Percentiles rank a stretch among this genome's conserved stretches.
These are phyloP conservation scores for Phytophthora fragariaefolia DNA, from an alignment of 352 stramenopile genomes.

Conservation along the genomic window DNA sequence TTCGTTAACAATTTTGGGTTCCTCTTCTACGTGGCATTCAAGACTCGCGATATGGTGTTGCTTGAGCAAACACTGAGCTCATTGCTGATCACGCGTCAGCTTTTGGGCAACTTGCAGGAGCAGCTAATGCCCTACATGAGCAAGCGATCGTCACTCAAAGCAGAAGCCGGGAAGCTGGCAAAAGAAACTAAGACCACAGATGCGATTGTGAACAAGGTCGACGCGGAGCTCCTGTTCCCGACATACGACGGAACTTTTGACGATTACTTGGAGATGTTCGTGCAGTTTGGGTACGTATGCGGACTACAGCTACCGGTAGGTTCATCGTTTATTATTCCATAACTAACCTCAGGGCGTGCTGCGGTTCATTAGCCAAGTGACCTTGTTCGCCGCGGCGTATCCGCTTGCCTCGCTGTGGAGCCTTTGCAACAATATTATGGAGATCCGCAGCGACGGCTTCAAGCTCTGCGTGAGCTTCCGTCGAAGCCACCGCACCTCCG, in stretches of 20 bases:
- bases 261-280: conserved; percentile 95
- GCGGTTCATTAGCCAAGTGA: conserved; percentile 78
- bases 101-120: conserved; percentile 84
- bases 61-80: conserved; percentile 92
- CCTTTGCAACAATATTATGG: conserved; percentile 95
- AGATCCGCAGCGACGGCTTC: conserved; percentile 95
- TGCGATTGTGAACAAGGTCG: conserved; percentile 70
- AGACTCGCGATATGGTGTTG: conserved; percentile 85
- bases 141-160: conserved; percentile 78
- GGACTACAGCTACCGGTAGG: no score
- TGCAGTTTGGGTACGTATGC: conserved; percentile 91
- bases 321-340: no score
- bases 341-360: not conserved
- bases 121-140: conserved; percentile 84
- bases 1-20: conserved; percentile 98
- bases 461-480: conserved; percentile 92
- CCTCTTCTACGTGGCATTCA: conserved; percentile 96
- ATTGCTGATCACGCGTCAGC: conserved; percentile 80
- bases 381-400: conserved; percentile 94
- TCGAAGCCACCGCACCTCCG: conserved; percentile 66
- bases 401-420: conserved; percentile 93
- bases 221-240: conserved; percentile 81
- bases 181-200: conserved; percentile 64
- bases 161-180: conserved; percentile 79
- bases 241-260: conserved; percentile 91